Conservation (phyloP, 352 stramenopile genomes). For the Phytophthora ohioensis region DNA sequence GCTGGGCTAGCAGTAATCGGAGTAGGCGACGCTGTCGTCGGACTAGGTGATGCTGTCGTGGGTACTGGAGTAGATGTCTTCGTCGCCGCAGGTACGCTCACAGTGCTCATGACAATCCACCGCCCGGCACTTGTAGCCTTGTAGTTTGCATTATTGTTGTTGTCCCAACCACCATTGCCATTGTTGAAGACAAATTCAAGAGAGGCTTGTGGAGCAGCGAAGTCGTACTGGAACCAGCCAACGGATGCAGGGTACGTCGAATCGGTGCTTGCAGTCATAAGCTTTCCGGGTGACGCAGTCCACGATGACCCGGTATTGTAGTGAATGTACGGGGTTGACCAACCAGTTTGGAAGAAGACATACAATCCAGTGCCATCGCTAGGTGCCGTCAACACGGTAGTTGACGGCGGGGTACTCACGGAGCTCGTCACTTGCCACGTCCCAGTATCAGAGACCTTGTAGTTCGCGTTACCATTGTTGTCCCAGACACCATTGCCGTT, state of each 20-base stretch:
- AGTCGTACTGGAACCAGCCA: slow-evolving; percentile 52
- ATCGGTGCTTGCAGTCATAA: slow-evolving; percentile 40
- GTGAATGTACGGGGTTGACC: slow-evolving; percentile 47
- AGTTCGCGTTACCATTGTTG: slow-evolving; percentile 40
- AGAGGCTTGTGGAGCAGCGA: slow-evolving; percentile 26
- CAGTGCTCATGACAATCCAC: slow-evolving; percentile 47
- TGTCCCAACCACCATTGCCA: slow-evolving; percentile 52
- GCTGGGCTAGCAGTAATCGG: slow-evolving; percentile 22
- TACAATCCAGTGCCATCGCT: slow-evolving; percentile 49
- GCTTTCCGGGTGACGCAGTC: slow-evolving; percentile 43
- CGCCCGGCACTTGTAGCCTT: slow-evolving; percentile 45
- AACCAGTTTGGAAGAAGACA: slow-evolving; percentile 49
- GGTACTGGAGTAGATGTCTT: slow-evolving; percentile 11
- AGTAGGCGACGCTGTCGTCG: slow-evolving; percentile 17
- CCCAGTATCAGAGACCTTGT: slow-evolving; percentile 34
- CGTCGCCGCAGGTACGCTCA: slow-evolving; percentile 34
- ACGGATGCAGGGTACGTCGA: slow-evolving; percentile 21
- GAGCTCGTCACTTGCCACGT: slow-evolving; percentile 40
- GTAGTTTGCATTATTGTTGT: slow-evolving; percentile 54
- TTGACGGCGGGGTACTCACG: slow-evolving; percentile 23
- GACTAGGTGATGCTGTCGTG: slow-evolving; percentile 13
- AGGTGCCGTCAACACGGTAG: slow-evolving; percentile 31
- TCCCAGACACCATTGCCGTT: slow-evolving; percentile 37
- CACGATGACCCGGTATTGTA: slow-evolving; percentile 38
- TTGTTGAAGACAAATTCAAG: slow-evolving; percentile 63